Base-by-base conservation (phyloP, 164 flowering plant genomes). In the Aristolochia californica region DNA sequence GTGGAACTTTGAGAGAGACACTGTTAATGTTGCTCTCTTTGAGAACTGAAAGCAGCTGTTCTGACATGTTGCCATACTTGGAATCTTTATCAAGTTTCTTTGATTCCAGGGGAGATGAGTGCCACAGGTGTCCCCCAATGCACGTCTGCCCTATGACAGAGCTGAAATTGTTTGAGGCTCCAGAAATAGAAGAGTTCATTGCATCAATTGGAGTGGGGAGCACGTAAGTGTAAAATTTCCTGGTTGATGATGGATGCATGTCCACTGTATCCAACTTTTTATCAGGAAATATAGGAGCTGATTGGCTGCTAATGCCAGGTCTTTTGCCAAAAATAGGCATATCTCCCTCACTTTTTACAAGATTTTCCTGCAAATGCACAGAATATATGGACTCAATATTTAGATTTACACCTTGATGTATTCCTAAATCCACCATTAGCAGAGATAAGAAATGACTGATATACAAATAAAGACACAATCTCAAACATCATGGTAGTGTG, bases 191-290 rank as follows among this genome's bases (percentile, higher is more conserved):
- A 61, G 81, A 62, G 62, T 68, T 62, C 66, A 76, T 91, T 44
- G 85, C 62, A 72, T 80, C 87, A 55, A 26, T 62, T 43, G 98
- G 98, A 13, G 88, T 91, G 34, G 98, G 98, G 4, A 91, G 67
- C 22, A 77, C 93, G 70, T 91, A 91, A 0, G 98, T 66, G 61
- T 71, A 74, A 55, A 78, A 75, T 70, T 80, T 91, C 57, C 78
- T 63, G 34, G 88, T 50, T 5, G 78, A 65, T 55, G 80, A 75
- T 40, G 78, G 78, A 24, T 58, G 73, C 64, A 68, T 28, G 34
- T 74, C 82, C 50, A 55, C 63, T 18, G 66, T 44, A 59, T 80
- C 87, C 20, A 43, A 61, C 62, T 69, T 81, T 50, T 75, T 80
- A 44, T 78, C 87, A 38, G 81, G 61, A 63, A 76, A 78, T 21